Evolutionary conservation across 169 alveolate species (phyloP).

Genomic region (Neospora caninum): DNA sequence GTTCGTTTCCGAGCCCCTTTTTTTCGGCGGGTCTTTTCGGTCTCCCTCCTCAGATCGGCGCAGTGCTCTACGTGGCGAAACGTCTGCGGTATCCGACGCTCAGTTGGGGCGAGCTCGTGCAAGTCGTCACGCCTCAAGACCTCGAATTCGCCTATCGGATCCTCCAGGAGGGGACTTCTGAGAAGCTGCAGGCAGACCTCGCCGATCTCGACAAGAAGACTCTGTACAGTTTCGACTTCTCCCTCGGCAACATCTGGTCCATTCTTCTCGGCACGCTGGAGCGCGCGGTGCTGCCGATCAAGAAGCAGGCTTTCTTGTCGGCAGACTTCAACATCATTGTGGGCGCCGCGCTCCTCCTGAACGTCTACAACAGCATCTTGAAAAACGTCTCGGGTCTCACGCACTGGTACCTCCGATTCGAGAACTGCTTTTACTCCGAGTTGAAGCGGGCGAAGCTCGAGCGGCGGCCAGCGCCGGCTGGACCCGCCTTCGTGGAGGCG

Average conservation of each 20-base stretch:
- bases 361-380: neutral
- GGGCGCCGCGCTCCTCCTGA: neutral
- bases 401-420: conserved; percentile 3
- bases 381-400: conserved; percentile 8
- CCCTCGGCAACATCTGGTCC: neutral
- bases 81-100: neutral
- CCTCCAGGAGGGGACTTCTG: neutral
- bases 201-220: neutral
- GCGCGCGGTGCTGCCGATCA: neutral
- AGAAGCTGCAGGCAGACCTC: neutral
- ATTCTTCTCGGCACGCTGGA: conserved; percentile 9
- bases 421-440: neutral
- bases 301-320: conserved; percentile 17
- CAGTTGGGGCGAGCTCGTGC: neutral
- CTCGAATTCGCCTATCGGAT: neutral
- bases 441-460: neutral
- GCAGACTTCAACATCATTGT: conserved; percentile 14
- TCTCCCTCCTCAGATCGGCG: neutral
- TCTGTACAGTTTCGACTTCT: neutral
- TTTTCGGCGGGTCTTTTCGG: no score
- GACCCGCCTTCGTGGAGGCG: neutral
- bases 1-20: no score
- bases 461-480: neutral
- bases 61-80: neutral
- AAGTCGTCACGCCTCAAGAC: neutral